Percentiles rank a stretch among this genome's conserved stretches.
Evolutionary conservation across 2,329 filamentous ascomycete genomes (phyloP).

Genomic region (Simplicillium aogashimaense): DNA sequence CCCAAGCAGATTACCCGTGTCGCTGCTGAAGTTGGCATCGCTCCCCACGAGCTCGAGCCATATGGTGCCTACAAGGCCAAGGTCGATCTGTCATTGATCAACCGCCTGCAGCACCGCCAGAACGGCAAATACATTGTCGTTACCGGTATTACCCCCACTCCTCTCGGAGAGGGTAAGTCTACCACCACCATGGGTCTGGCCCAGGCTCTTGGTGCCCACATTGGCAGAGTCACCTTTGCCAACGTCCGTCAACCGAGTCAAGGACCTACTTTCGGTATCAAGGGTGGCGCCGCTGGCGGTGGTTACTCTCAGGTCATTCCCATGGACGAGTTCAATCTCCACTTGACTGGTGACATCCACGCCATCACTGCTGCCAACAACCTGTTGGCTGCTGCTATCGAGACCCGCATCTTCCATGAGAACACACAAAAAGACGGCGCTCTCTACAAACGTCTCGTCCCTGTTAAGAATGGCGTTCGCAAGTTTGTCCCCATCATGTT

Average conservation of each 20-base stretch:
- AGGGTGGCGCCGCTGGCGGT: constrained; percentile 92
- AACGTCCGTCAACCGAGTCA: constrained; percentile 96
- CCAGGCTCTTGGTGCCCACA: constrained; percentile 82
- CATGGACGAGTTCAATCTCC: constrained; percentile 99
- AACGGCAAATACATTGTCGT: constrained; percentile 90
- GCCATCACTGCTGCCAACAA: constrained; percentile 97
- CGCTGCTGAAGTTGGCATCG: constrained; percentile 79
- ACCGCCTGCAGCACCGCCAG: constrained; percentile 75
- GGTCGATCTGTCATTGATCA: constrained; percentile 72
- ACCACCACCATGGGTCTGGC: constrained; percentile 94
- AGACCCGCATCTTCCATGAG: constrained; percentile 98
- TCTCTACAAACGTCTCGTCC: constrained; percentile 80
- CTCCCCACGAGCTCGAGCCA: constrained; percentile 80
- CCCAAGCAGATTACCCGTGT: constrained; percentile 87
- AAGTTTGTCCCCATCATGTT: constrained; percentile 86
- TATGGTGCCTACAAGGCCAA: constrained; percentile 96
- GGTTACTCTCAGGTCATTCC: constrained; percentile 99
- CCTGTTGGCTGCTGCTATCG: constrained; percentile 87
- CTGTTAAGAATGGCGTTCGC: constrained; percentile 80
- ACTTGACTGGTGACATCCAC: constrained; percentile 95
- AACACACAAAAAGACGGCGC: constrained; percentile 85
- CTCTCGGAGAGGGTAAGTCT: constrained; percentile 94
- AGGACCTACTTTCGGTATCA: constrained; percentile 97
- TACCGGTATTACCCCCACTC: constrained; percentile 92
- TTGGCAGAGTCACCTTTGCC: constrained; percentile 83